Evolutionary conservation across 805 yeast species (phyloP), one percentile per base, ranked within the genome.

Genomic region (Zygoascus biomembranicola): DNA sequence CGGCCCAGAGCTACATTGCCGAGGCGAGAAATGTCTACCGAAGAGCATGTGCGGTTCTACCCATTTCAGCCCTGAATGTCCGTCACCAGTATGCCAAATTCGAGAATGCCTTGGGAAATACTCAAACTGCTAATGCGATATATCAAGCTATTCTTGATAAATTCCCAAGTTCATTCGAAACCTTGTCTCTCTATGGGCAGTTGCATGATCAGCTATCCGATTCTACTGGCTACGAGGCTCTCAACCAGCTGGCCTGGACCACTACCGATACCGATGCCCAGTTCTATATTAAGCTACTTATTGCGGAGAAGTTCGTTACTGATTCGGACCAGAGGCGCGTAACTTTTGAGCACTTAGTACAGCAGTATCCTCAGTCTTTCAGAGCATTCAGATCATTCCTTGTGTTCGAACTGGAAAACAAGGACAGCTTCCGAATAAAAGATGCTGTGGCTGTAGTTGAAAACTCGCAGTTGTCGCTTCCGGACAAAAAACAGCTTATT

Each of bases 11-110:
- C 3, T 66, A 66, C 0, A 59, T 66, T 32, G 71, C 67, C 1
- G 63, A 64, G 11, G 67, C 76, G 23, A 67, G 77, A 20, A 64
- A 68, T 0, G 63, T 79, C 0, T 87, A 83, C 61, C 67, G 75
- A 46, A 73, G 77, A 59, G 90, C 85, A 1, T 68, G 74, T 42
- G 63, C 74, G 54, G 43, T 57, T 20, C 55, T 63, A 5, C 72
- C 68, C 4, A 53, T 58, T 13, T 65, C 63, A 14, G 54, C 64
- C 20, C 59, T 58, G 9, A 60, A 55, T 23, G 46, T 61, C 13
- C 61, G 69, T 42, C 61, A 63, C n/a, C 61, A 62, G 18, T 65
- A 58, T 47, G 74, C 74, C 13, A 52, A 55, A 20, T 63, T 66
- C 43, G 63, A 61, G 41, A 69, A 67, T 50, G 47, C 61, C 1